phyloP scores from a whole-genome alignment of 192 early-diverging fungal genomes.

The Umbelopsis ramanniana region DNA sequence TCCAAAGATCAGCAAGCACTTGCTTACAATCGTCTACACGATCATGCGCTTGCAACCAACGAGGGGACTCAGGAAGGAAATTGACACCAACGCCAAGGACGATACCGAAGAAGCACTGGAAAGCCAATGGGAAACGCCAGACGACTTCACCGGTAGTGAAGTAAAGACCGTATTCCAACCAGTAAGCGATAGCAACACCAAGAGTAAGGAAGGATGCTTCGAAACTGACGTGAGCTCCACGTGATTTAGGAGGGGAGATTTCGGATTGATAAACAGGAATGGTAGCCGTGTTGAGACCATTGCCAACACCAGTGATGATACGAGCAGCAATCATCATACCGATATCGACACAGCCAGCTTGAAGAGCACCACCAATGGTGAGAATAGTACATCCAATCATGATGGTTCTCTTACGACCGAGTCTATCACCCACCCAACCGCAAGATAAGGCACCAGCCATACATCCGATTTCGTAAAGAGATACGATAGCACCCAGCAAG shows the following conservation, averaged over 20 bases:
- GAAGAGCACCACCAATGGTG: constrained; percentile 33
- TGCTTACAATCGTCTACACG: constrained; percentile 33
- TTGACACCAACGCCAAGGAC: constrained; percentile 31
- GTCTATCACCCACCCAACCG: constrained; percentile 31
- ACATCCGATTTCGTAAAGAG: constrained; percentile 47
- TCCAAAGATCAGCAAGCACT: constrained; percentile 41
- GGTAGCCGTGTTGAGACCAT: constrained; percentile 42
- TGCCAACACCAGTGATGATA: constrained; percentile 46
- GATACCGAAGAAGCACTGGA: constrained; percentile 43
- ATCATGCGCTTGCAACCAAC: constrained; percentile 42
- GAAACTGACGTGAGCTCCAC: constrained; percentile 40
- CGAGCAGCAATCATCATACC: constrained; percentile 44
- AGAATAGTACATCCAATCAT: constrained; percentile 39
- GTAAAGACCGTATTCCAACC: constrained; percentile 43
- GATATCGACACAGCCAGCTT: constrained; percentile 31
- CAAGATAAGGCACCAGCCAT: constrained; percentile 38
- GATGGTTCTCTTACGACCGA: constrained; percentile 40
- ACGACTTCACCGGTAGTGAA: constrained; percentile 37
- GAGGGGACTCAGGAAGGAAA: constrained; percentile 40
- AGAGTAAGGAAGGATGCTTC: constrained; percentile 38
- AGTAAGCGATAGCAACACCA: constrained; percentile 42
- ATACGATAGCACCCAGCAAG: constrained; percentile 40
- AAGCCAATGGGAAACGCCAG: constrained; percentile 44
- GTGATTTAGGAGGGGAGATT: constrained; percentile 38
- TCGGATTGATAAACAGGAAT: constrained; percentile 42